Evolutionary conservation across 2,329 filamentous ascomycete species (phyloP), one percentile per base, ranked within the genome.

Genomic region (Pestalotiopsis sp.): DNA sequence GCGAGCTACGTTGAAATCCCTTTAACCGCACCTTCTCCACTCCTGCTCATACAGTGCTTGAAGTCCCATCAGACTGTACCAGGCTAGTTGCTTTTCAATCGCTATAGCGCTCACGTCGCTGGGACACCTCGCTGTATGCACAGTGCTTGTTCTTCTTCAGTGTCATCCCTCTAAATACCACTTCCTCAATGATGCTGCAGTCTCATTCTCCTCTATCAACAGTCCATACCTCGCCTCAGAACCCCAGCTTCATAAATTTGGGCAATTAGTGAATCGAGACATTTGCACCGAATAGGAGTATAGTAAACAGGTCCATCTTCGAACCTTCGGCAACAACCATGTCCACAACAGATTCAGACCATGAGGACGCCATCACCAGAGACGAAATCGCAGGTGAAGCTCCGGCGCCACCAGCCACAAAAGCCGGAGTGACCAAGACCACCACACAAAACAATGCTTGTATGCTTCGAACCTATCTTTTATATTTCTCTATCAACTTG

Each of bases 391-490:
- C 74, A 3, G 78, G 77, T 45, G 77, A 76, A 17, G 80, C 78
- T 6, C 68, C 75, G 13, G 72, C 76, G 69, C 76, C 77, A 39
- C 72, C 74, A 27, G 69, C 71, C 23, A 58, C 63, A 58, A 59
- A 66, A 1, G 20, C 68, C 27, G 74, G 71, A 14, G 73, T 73
- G 38, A 74, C 69, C 65, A 69, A 66, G 13, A 72, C 70, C 45
- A 74, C 73, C 52, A 74, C 73, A 41, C 75, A 76, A 67, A 79
- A 79, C 69, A 82, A 82, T 73, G 82, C 83, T 72, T 85, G 83
- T 84, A n/a, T n/a, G n/a, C n/a, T n/a, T n/a, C n/a, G n/a, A n/a
- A n/a, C n/a, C n/a, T n/a, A n/a, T n/a, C n/a, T n/a, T n/a, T n/a
- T n/a, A n/a, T n/a, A n/a, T n/a, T n/a, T n/a, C n/a, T n/a, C n/a